phyloP scores from a whole-genome alignment of 768 basidiomycete genomes.

The Tremella yokohamensis region DNA sequence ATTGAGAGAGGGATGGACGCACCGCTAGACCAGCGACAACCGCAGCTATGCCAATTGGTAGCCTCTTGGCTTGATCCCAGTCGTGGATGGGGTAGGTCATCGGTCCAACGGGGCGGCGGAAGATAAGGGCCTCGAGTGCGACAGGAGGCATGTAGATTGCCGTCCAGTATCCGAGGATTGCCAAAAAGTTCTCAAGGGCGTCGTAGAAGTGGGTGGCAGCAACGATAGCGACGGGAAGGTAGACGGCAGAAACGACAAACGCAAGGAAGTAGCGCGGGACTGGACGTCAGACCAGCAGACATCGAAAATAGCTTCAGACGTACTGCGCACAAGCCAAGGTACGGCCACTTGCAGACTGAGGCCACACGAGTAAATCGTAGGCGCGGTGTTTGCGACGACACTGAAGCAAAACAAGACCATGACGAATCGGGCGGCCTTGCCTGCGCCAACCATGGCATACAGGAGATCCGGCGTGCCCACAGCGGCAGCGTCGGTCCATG shows the following conservation, averaged over 20 bases:
- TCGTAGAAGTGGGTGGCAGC: constrained; percentile 44
- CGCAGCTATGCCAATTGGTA: constrained; percentile 39
- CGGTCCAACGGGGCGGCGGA: constrained; percentile 31
- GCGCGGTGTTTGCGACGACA: constrained; percentile 74
- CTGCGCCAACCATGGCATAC: constrained; percentile 40
- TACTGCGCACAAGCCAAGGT: constrained; percentile 39
- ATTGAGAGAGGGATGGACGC: constrained; percentile 11
- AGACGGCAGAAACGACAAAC: constrained; percentile 41
- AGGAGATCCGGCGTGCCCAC: constrained; percentile 44
- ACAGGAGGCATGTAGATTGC: constrained; percentile 44
- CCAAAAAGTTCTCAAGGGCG: constrained; percentile 39
- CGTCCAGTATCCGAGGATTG: constrained; percentile 42
- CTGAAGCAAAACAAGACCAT: constrained; percentile 64
- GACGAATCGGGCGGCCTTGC: constrained; percentile 41
- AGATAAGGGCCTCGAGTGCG: constrained; percentile 41
- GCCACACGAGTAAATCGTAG: constrained; percentile 63
- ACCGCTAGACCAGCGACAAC: constrained; percentile 34
- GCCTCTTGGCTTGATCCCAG: constrained; percentile 33
- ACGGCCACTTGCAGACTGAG: constrained; percentile 43
- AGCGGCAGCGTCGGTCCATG: constrained; percentile 35
- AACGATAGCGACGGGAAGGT: constrained; percentile 45
- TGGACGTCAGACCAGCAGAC: constrained; percentile 4
- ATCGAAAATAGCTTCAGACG: constrained; percentile 5
- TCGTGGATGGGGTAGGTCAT: constrained; percentile 36
- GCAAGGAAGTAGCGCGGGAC: constrained; percentile 47